Evolutionary conservation across 805 yeast species (phyloP).

Genomic region (Blastobotrys attinorum): DNA sequence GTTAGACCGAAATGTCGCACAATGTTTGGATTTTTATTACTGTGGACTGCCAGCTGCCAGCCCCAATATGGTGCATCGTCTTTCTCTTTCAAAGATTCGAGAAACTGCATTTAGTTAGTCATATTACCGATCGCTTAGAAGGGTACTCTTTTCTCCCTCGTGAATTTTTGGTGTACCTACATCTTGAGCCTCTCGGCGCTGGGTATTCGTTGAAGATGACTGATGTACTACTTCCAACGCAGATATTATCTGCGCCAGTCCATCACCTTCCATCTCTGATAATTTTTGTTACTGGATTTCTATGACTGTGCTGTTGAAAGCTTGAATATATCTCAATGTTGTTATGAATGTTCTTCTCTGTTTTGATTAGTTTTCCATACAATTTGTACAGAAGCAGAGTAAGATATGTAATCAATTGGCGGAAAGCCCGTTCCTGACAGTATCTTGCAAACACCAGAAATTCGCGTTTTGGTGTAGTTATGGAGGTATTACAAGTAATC

Average conservation of each 20-base stretch:
- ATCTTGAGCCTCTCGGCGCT: constrained; percentile 45
- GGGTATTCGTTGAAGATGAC: constrained; percentile 25
- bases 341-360: too few relatives aligned
- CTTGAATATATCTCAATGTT: too few relatives aligned
- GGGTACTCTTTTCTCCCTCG: not conserved
- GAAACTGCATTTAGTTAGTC: constrained; percentile 32
- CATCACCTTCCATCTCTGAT: constrained; percentile 29
- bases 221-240: constrained; percentile 52
- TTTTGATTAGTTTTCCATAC: too few relatives aligned
- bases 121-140: not conserved
- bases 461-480: too few relatives aligned
- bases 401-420: too few relatives aligned
- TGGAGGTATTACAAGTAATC: too few relatives aligned
- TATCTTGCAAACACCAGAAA: too few relatives aligned
- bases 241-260: constrained; percentile 62
- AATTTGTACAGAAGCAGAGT: too few relatives aligned
- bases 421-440: too few relatives aligned
- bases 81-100: constrained; percentile 67
- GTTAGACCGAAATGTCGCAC: constrained; percentile 89
- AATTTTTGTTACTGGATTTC: too few relatives aligned
- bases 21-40: constrained; percentile 52
- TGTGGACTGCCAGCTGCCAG: constrained; percentile 66
- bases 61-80: constrained; percentile 92
- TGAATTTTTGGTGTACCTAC: constrained; percentile 17
- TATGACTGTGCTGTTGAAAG: too few relatives aligned